Base-by-base conservation (phyloP, 1,284 basidiomycete species). In the Fomitopsis pinicola region DNA sequence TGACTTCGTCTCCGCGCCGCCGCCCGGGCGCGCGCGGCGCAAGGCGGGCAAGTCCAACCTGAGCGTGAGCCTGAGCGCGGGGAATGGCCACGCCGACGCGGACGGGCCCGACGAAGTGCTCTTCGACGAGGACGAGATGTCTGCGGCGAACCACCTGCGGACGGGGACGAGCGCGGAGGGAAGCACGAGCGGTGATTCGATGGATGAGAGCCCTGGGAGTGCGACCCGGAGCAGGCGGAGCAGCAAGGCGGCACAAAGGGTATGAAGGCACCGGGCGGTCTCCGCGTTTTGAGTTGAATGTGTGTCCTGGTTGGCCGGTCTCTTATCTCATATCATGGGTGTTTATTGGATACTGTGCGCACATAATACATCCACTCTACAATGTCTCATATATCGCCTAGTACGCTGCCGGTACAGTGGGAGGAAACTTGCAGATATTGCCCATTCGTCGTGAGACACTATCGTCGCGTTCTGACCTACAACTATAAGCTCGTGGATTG, bases 1-100 rank as follows among this genome's bases (percentile, higher is more conserved):
- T 12, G 85, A 88, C 68, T 86, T 87, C 67, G 80, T 84, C 57
- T 80, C 78, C 67, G 80, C 82, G 0, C 83, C 84, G 9, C 68
- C 71, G 8, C 61, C 65, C 58, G 68, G 71, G 12, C 67, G 71
- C 33, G 62, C 68, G 35, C 62, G 66, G 10, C 71, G 68, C 44
- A 64, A 69, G 65, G 66, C 64, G 64, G 72, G 68, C 68, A 66
- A 66, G 55, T 71, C 71, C 10, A 67, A 66, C 40, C 60, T 72
- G 52, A 72, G 70, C 60, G 48, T 67, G 54, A 63, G 63, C 63
- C 53, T 63, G 22, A 62, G 63, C 57, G 40, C 33, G 26, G 33
- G 68, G n/a, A 66, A 67, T n/a, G 66, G 64, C 55, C 66, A 63
- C 36, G 59, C 62, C 9, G 59, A 61, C 22, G 65, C 61, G 30